Conservation (phyloP, 2,329 filamentous ascomycete genomes). For the Fusarium penzigii region DNA sequence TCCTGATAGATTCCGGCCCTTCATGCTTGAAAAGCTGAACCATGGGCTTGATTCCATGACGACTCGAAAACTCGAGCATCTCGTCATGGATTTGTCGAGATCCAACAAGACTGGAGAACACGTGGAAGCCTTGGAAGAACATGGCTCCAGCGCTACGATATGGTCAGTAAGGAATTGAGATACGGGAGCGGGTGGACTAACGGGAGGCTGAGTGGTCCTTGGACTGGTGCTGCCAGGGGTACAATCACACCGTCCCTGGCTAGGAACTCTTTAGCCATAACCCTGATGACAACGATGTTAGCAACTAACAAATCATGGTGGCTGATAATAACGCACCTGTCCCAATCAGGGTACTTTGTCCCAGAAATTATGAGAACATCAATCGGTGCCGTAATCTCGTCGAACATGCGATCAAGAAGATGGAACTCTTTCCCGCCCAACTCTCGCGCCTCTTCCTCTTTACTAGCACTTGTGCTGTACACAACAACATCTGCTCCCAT, state of each 20-base stretch:
- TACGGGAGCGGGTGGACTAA: no score
- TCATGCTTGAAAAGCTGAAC: background rate
- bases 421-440: slow-evolving; percentile 36
- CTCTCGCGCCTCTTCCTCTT: slow-evolving; percentile 45
- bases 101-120: background rate
- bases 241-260: no score
- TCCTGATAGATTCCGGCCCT: no score
- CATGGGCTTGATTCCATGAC: slow-evolving; percentile 2
- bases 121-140: background rate
- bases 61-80: slow-evolving; percentile 5
- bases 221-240: no score
- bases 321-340: no score
- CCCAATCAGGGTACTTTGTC: slow-evolving; percentile 38
- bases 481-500: slow-evolving; percentile 67
- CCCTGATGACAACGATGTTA: no score
- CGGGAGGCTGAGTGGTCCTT: no score
- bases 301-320: no score
- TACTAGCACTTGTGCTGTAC: slow-evolving; percentile 60
- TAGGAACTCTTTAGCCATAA: no score
- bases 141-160: background rate
- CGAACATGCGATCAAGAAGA: slow-evolving; percentile 37
- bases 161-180: slow-evolving; percentile 45
- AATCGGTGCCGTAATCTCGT: slow-evolving; percentile 48
- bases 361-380: slow-evolving; percentile 50
- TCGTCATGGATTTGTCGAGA: background rate